Evolutionary conservation across 306 rosid genomes (phyloP), one percentile per base, ranked within the genome.

Genomic region (Lotus japonicus): DNA sequence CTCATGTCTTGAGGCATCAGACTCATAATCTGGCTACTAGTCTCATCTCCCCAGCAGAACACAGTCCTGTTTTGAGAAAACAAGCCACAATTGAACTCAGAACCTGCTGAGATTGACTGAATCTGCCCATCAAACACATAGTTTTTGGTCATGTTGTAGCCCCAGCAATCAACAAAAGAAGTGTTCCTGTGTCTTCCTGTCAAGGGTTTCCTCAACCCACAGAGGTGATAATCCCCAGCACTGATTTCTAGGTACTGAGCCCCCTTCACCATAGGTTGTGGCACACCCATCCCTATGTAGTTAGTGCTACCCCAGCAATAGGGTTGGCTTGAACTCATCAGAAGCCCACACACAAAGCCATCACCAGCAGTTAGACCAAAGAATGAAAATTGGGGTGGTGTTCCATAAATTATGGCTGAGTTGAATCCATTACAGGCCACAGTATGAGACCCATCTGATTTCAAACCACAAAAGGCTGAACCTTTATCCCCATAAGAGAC

Each of bases 221-320:
- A 94, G 39, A 90, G 74, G 67, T 94, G 98, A 75, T 88, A 80
- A 82, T 90, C 98, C 5, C 98, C 98, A 33, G 98, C 98, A 84
- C 96, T 86, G 58, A 94, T 86, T 77, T 90, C 98, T 54, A 79
- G 45, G 71, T 94, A 94, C 65, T 85, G 73, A 51, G 84, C 88
- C 52, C 78, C 91, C 64, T 81, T 77, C 53, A 68, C 53, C 88
- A 90, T 88, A 60, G 97, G 94, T 41, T 88, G 94, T 45, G 97
- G 96, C 67, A 92, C 98, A 52, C 97, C 96, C 91, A 86, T 84
- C 81, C 83, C 84, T 39, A 92, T 74, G 46, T 84, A 77, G 21
- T 79, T 77, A 60, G 87, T 86, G 61, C 88, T 90, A 11, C 98
- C 98, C 98, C 98, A 92, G 71, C 98, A 92, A 73, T 89, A 92